Percentiles rank a stretch among this genome's conserved stretches.
These are phyloP conservation scores for Carex littledalei DNA, from an alignment of 176 grass and related monocot species.

Conservation along the genomic window DNA sequence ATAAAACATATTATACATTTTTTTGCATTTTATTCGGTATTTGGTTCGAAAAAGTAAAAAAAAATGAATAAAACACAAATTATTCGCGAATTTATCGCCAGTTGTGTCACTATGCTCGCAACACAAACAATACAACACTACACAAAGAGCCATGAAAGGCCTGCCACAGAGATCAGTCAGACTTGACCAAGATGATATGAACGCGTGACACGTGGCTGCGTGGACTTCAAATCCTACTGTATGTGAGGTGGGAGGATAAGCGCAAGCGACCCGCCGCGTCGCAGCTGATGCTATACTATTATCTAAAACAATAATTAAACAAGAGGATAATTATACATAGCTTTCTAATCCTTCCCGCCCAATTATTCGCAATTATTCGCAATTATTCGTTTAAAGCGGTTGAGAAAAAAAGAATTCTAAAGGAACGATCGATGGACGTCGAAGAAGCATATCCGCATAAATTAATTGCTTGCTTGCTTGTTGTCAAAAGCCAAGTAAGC, in stretches of 20 bases:
- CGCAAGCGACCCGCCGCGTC: slow-evolving; percentile 53
- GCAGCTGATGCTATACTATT: slow-evolving; percentile 13
- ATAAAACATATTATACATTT: no score
- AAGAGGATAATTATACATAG: background rate
- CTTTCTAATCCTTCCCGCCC: background rate
- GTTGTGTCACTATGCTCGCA: no score
- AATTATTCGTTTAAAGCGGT: background rate
- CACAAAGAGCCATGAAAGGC: background rate
- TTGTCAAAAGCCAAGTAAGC: background rate
- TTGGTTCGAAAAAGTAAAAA: no score
- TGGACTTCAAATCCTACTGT: background rate
- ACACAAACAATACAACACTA: background rate
- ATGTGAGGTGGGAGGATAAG: slow-evolving; percentile 35
- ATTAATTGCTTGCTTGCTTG: background rate
- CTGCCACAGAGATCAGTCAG: background rate
- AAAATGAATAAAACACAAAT: no score
- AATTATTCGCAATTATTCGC: background rate
- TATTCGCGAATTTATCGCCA: no score
- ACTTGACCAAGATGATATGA: background rate
- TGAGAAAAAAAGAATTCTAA: background rate
- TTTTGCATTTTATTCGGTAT: no score
- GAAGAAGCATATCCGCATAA: background rate
- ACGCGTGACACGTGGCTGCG: background rate
- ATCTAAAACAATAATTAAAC: background rate
- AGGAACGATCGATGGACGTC: background rate